phyloP scores from a whole-genome alignment of 371 early-diverging fungal genomes.

The Mortierella sp. region DNA sequence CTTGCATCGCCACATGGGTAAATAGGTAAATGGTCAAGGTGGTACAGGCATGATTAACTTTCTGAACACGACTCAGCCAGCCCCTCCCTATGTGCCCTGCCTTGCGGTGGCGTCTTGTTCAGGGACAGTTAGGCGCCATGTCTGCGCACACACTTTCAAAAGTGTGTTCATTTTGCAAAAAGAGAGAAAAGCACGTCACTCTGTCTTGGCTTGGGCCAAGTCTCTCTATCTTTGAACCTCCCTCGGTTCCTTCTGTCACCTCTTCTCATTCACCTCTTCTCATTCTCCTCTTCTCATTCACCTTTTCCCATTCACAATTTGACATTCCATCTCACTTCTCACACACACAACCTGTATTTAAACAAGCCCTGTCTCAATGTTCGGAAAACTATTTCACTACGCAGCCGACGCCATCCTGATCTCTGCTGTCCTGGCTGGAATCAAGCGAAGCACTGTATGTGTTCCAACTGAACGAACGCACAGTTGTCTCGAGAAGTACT shows the following conservation, averaged over 20 bases:
- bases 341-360: neutral
- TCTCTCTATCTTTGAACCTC: neutral
- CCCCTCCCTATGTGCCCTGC: neutral
- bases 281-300: too few species aligned
- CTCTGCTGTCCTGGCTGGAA: slow-evolving; percentile 83
- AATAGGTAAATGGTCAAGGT: neutral
- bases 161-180: too few species aligned
- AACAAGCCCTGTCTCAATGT: slow-evolving; percentile 52
- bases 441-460: slow-evolving; percentile 77
- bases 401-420: slow-evolving; percentile 81
- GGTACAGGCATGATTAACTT: too few species aligned
- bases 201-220: slow-evolving; percentile 11
- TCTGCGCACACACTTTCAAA: too few species aligned
- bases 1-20: neutral
- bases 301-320: neutral
- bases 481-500: neutral
- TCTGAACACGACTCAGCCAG: too few species aligned
- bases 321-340: neutral
- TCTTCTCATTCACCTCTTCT: too few species aligned
- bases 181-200: neutral
- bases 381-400: slow-evolving; percentile 75
- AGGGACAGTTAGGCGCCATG: neutral
- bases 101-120: neutral
- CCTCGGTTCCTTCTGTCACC: neutral
- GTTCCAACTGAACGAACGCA: neutral